Percentiles rank a stretch among this genome's conserved stretches.
These are phyloP conservation scores for Talaromyces rugulosus DNA, from an alignment of 2,329 filamentous ascomycete species.

Conservation along the genomic window DNA sequence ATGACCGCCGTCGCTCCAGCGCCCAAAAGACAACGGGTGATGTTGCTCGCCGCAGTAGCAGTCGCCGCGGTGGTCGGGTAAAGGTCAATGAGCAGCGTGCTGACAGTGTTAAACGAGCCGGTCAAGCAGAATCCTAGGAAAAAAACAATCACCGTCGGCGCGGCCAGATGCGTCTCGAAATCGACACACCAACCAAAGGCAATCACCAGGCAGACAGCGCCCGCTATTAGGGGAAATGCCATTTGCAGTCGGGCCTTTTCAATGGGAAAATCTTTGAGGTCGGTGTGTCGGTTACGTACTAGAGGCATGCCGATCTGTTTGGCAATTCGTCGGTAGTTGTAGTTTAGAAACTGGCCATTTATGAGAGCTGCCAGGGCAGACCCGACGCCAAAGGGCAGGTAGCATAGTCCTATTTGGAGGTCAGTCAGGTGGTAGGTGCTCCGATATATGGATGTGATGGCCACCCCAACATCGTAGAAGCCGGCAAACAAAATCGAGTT, in stretches of 20 bases:
- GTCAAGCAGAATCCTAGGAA: slow-evolving; percentile 37
- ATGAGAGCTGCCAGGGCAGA: slow-evolving; percentile 36
- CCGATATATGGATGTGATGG: slow-evolving; percentile 33
- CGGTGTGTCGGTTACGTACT: slow-evolving; percentile 29
- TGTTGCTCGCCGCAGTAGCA: slow-evolving; percentile 42
- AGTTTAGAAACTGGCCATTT: slow-evolving; percentile 40
- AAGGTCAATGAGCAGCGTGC: slow-evolving; percentile 45
- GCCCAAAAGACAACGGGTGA: slow-evolving; percentile 41
- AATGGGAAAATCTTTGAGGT: slow-evolving; percentile 40
- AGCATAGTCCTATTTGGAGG: slow-evolving; percentile 40
- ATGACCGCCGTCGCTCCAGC: slow-evolving; percentile 41
- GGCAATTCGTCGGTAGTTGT: slow-evolving; percentile 39
- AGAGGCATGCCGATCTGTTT: slow-evolving; percentile 27
- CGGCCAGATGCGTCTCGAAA: slow-evolving; percentile 27
- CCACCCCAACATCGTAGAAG: slow-evolving; percentile 41
- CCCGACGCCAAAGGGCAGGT: slow-evolving; percentile 40
- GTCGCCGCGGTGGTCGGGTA: slow-evolving; percentile 39
- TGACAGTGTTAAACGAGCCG: slow-evolving; percentile 40
- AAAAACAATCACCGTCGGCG: slow-evolving; percentile 37
- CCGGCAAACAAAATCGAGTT: slow-evolving; percentile 37
- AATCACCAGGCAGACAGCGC: slow-evolving; percentile 28
- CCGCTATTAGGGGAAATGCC: slow-evolving; percentile 33
- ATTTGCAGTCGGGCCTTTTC: slow-evolving; percentile 41
- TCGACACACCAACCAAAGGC: slow-evolving; percentile 42
- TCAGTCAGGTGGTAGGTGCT: slow-evolving; percentile 36